phyloP scores from a whole-genome alignment of 805 yeast genomes.

The Saturnispora hagleri region DNA sequence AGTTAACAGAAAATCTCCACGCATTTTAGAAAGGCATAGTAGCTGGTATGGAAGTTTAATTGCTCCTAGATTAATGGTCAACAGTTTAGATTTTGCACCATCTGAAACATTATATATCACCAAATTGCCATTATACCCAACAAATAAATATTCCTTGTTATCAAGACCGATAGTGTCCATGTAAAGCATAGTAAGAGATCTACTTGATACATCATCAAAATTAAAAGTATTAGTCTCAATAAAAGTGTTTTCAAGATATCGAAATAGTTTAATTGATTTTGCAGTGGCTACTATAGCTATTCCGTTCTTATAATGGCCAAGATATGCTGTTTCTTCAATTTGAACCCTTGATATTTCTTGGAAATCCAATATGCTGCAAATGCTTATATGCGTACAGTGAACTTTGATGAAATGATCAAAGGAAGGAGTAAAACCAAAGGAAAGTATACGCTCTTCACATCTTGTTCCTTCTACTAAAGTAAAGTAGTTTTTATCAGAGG shows the following conservation, averaged over 20 bases:
- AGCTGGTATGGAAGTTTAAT: not conserved
- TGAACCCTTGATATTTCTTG: not conserved
- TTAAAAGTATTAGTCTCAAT: not conserved
- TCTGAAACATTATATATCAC: not conserved
- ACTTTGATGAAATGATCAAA: not conserved
- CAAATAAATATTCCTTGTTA: not conserved
- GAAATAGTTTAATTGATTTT: not conserved
- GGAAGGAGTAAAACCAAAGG: not conserved
- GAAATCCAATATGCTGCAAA: not conserved
- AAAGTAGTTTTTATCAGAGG: not conserved
- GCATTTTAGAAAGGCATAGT: not conserved
- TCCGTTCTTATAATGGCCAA: not conserved
- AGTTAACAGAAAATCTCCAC: conserved; percentile 12
- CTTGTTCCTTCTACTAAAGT: not conserved
- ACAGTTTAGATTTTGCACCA: not conserved
- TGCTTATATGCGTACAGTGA: not conserved
- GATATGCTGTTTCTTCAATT: not conserved
- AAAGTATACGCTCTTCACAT: not conserved
- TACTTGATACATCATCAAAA: not conserved
- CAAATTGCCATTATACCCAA: not conserved
- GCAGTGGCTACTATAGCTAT: not conserved
- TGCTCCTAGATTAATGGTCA: not conserved
- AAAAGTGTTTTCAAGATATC: not conserved
- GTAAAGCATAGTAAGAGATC: not conserved
- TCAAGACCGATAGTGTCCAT: not conserved